Conservation (phyloP, 306 rosid species). For the Boehmeria nivea region DNA sequence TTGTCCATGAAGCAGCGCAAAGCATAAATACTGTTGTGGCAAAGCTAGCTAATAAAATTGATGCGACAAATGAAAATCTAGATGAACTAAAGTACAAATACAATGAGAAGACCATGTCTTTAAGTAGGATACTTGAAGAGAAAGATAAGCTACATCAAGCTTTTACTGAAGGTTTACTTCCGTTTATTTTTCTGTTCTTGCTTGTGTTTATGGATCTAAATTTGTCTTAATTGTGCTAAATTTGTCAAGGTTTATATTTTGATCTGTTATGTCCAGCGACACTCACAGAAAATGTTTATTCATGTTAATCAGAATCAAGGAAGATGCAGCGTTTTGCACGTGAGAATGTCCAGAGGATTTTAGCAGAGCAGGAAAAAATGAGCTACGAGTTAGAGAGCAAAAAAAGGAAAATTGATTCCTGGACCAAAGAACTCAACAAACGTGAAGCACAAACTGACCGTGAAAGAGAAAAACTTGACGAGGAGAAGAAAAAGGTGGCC, state of each 20-base stretch:
- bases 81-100: conserved; percentile 53
- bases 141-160: conserved; percentile 69
- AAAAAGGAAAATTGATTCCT: conserved; percentile 65
- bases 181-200: background rate
- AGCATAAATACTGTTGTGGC: conserved; percentile 57
- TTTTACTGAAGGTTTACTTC: conserved; percentile 64
- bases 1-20: conserved; percentile 67
- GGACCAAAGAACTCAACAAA: conserved; percentile 83
- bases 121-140: conserved; percentile 78
- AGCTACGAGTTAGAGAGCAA: conserved; percentile 68
- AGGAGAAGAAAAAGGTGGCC: conserved; percentile 73
- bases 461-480: conserved; percentile 84
- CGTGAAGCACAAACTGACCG: conserved; percentile 82
- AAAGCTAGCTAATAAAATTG: conserved; percentile 59
- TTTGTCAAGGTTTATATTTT: no score
- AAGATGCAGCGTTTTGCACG: conserved; percentile 69
- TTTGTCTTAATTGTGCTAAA: no score
- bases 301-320: conserved; percentile 56
- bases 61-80: conserved; percentile 60
- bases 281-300: background rate
- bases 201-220: background rate
- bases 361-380: conserved; percentile 79
- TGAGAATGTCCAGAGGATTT: conserved; percentile 49
- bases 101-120: conserved; percentile 71
- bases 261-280: no score